Percentiles rank a stretch among this genome's conserved stretches.
Conservation (phyloP, 139 green algal species). For the Chlamydomonas schloesseri region DNA sequence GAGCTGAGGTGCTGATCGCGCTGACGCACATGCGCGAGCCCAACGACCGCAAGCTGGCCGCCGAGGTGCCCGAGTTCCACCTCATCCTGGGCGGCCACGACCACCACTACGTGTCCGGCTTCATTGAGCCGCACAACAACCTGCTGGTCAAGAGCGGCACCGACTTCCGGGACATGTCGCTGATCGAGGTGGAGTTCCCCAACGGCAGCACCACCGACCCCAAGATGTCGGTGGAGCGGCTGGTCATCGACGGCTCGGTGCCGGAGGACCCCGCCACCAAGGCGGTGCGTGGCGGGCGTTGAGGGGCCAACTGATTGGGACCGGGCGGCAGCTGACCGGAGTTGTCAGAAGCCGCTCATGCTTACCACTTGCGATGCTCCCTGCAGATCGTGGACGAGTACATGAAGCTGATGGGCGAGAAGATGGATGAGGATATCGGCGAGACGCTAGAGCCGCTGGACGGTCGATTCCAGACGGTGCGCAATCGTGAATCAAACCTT, state of each 20-base stretch:
- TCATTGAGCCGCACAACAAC: constrained; percentile 68
- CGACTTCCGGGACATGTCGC: constrained; percentile 61
- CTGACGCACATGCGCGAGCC: constrained; percentile 87
- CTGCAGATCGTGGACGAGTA: constrained; percentile 67
- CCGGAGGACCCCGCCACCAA: constrained; percentile 56
- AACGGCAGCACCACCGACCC: constrained; percentile 26
- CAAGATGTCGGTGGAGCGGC: constrained; percentile 48
- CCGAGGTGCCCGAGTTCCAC: constrained; percentile 73
- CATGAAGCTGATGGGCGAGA: constrained; percentile 56
- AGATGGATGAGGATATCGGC: constrained; percentile 69
- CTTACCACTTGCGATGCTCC: too few species aligned
- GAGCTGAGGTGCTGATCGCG: constrained; percentile 79
- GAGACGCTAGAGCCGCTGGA: constrained; percentile 63
- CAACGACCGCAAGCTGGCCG: constrained; percentile 71
- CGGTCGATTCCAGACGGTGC: constrained; percentile 73
- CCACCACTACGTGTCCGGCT: constrained; percentile 74
- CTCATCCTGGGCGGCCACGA: constrained; percentile 85
- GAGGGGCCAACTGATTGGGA: too few species aligned
- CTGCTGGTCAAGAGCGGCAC: constrained; percentile 77
- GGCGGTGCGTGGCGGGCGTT: not conserved
- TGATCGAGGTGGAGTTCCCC: constrained; percentile 47
- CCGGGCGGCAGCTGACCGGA: too few species aligned
- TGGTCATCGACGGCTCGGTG: constrained; percentile 55
- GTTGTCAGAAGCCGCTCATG: too few species aligned
- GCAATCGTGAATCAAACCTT: constrained; percentile 76